Evolutionary conservation across 1,139 yeast species (phyloP).

Genomic region (Suhomyces ambrosiae): DNA sequence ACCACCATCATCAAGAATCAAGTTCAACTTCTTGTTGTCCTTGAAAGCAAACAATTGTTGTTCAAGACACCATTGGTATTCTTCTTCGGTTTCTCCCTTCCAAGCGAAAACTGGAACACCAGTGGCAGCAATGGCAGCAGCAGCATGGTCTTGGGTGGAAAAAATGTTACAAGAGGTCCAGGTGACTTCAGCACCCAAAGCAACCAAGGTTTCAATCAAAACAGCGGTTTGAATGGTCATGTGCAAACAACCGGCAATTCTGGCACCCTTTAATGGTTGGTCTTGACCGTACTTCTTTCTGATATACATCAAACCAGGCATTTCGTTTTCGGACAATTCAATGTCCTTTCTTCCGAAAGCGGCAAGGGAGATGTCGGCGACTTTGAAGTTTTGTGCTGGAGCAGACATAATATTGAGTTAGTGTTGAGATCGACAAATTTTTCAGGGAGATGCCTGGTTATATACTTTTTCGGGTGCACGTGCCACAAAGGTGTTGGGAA

Average conservation of each 20-base stretch:
- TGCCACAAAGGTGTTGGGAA: conserved; percentile 5
- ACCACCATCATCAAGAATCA: conserved; percentile 99
- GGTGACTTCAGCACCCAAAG: conserved; percentile 99
- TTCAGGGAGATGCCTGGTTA: conserved; percentile 7
- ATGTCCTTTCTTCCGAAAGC: conserved; percentile 99
- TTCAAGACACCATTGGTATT: conserved; percentile 99
- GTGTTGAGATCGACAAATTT: conserved; percentile 5
- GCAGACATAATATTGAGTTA: conserved; percentile 16
- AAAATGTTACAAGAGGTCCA: conserved; percentile 99
- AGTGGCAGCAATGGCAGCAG: conserved; percentile 99
- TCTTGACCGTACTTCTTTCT: conserved; percentile 88
- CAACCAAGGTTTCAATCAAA: conserved; percentile 94
- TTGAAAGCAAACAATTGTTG: conserved; percentile 99
- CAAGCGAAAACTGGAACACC: conserved; percentile 99
- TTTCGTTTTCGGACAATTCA: conserved; percentile 98
- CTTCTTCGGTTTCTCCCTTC: conserved; percentile 99
- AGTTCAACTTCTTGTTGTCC: conserved; percentile 93
- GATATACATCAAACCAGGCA: conserved; percentile 99
- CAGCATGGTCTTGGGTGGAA: conserved; percentile 99
- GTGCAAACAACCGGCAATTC: conserved; percentile 99
- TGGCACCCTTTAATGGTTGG: conserved; percentile 98
- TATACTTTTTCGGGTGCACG: conserved; percentile 7
- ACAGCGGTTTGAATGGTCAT: conserved; percentile 99
- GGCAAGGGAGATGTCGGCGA: conserved; percentile 97
- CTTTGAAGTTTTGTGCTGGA: conserved; percentile 68